phyloP scores from a whole-genome alignment of 83 land plant species.

The Picea abies region DNA sequence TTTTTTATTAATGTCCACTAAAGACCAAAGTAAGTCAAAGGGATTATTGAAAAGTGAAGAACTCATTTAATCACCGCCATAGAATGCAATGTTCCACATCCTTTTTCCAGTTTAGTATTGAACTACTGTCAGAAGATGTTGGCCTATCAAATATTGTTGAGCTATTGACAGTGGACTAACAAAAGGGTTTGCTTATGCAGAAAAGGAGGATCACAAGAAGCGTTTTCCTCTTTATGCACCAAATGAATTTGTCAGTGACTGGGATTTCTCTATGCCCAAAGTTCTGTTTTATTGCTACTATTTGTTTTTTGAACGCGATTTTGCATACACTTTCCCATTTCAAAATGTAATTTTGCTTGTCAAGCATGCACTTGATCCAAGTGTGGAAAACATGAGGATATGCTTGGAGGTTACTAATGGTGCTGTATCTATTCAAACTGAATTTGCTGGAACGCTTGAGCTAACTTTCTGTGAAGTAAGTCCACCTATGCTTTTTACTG shows the following conservation, averaged over 20 bases:
- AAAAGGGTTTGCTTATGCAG: background rate
- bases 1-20: no score
- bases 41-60: no score
- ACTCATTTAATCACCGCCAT: no score
- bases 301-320: constrained; percentile 21
- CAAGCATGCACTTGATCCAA: constrained; percentile 30
- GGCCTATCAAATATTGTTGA: no score
- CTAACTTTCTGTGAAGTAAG: constrained; percentile 32
- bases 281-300: constrained; percentile 35
- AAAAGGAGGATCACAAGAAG: background rate
- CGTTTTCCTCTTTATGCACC: constrained; percentile 19
- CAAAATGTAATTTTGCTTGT: constrained; percentile 28
- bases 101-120: no score
- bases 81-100: no score
- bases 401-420: constrained; percentile 34
- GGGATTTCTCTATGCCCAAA: background rate
- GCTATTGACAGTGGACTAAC: background rate
- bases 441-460: constrained; percentile 24
- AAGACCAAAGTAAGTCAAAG: no score
- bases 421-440: constrained; percentile 16
- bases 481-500: background rate
- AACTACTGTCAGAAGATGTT: no score
- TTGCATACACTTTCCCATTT: constrained; percentile 14
- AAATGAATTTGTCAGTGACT: constrained; percentile 24
- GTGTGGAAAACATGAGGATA: constrained; percentile 12